Percentiles rank a stretch among this genome's conserved stretches.
Evolutionary conservation across 306 rosid genomes (phyloP).

Genomic region (Dalbergia cochinchinensis): DNA sequence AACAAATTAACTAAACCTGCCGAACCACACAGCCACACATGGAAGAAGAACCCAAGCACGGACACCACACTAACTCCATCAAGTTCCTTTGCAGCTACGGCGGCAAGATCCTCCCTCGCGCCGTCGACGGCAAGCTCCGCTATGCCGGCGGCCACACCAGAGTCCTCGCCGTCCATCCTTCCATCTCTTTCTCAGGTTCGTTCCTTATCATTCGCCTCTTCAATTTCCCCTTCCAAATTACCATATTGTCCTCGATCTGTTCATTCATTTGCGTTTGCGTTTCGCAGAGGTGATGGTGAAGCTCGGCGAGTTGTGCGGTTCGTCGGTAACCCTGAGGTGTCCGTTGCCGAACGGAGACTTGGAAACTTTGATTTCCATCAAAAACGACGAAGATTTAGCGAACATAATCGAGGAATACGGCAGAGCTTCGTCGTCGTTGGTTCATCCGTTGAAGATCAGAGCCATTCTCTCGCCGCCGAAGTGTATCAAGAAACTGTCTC

Average conservation of each 20-base stretch:
- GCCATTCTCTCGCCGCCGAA: conserved; percentile 65
- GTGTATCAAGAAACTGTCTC: conserved; percentile 61
- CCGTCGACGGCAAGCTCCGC: conserved; percentile 76
- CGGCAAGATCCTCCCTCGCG: conserved; percentile 85
- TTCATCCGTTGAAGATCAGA: conserved; percentile 68
- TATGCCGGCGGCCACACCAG: conserved; percentile 88
- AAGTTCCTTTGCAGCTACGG: conserved; percentile 90
- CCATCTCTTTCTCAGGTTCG: conserved; percentile 75
- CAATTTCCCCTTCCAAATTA: neutral
- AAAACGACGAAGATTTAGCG: conserved; percentile 75
- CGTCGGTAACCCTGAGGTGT: conserved; percentile 65
- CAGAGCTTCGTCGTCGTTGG: conserved; percentile 57
- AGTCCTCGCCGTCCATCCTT: conserved; percentile 69
- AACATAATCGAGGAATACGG: conserved; percentile 74
- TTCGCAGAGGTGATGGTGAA: conserved; percentile 73
- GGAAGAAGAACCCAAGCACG: conserved; percentile 23
- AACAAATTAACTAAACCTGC: neutral
- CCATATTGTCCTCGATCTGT: neutral
- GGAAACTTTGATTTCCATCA: conserved; percentile 81
- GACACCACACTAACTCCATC: conserved; percentile 10
- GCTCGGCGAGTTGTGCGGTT: conserved; percentile 78
- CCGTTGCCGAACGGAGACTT: conserved; percentile 82
- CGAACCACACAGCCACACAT: conserved; percentile 22
- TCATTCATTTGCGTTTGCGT: neutral
- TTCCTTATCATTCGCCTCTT: neutral